These are phyloP conservation scores for Beauveria sp. DNA, from an alignment of 2,329 filamentous ascomycete species.

Conservation along the genomic window DNA sequence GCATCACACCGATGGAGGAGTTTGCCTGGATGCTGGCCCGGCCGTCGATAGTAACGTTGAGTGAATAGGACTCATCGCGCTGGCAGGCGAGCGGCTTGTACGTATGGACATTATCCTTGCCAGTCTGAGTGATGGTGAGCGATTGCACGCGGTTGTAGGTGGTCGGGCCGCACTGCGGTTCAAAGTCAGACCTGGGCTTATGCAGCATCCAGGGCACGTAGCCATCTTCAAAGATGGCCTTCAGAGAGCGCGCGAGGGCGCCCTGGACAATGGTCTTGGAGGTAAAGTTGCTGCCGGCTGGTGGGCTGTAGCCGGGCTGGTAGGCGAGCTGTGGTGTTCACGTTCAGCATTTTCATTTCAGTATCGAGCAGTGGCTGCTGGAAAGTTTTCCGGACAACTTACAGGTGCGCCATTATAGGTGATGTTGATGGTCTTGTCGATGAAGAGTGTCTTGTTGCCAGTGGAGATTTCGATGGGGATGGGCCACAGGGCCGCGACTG, in stretches of 20 bases:
- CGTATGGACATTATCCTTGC: conserved; percentile 41
- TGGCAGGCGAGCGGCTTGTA: conserved; percentile 55
- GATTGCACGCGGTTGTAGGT: conserved; percentile 44
- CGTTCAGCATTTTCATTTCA: not conserved
- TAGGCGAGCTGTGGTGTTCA: conserved; percentile 37
- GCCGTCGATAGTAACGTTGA: conserved; percentile 52
- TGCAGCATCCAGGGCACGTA: conserved; percentile 76
- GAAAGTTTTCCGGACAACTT: conserved; percentile 31
- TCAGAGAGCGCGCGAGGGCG: conserved; percentile 51
- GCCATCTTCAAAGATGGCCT: conserved; percentile 57
- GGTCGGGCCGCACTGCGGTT: conserved; percentile 41
- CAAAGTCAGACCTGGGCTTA: conserved; percentile 53
- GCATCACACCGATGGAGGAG: conserved; percentile 61
- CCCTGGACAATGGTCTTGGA: conserved; percentile 48
- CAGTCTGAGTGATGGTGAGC: conserved; percentile 56
- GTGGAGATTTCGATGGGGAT: conserved; percentile 42
- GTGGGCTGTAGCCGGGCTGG: conserved; percentile 35
- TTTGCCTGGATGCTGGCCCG: conserved; percentile 55
- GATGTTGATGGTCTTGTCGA: conserved; percentile 42
- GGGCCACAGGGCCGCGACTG: conserved; percentile 44
- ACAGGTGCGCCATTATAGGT: conserved; percentile 53
- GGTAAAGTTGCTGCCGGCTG: conserved; percentile 30
- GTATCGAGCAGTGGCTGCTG: too few species aligned
- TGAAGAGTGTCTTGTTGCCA: conserved; percentile 46
- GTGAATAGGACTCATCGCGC: conserved; percentile 69